Conservation (phyloP, 768 basidiomycete species). For the Xanthoconium stramineum region DNA sequence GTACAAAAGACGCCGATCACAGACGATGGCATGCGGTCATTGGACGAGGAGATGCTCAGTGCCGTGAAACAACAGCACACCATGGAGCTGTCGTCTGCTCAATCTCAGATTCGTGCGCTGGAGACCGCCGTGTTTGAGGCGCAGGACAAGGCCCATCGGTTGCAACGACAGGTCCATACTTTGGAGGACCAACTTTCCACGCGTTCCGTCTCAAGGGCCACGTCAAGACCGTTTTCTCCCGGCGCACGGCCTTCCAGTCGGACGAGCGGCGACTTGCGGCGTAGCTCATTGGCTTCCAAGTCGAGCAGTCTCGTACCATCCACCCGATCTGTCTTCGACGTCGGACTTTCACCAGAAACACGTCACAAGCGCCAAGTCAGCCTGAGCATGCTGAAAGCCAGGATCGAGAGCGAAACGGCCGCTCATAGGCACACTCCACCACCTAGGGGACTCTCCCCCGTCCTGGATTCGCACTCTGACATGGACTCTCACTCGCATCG, state of each 20-base stretch:
- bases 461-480: conserved; percentile 32
- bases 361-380: conserved; percentile 81
- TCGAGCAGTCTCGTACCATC: conserved; percentile 33
- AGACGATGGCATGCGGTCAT: conserved; percentile 44
- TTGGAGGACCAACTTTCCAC: conserved; percentile 65
- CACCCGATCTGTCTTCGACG: conserved; percentile 63
- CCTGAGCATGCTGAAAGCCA: conserved; percentile 85
- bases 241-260: conserved; percentile 43
- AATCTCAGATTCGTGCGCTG: conserved; percentile 73
- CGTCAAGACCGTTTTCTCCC: conserved; percentile 47
- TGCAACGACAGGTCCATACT: conserved; percentile 63
- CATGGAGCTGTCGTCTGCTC: conserved; percentile 76
- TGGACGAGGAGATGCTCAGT: conserved; percentile 73
- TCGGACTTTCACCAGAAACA: conserved; percentile 68
- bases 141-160: conserved; percentile 60
- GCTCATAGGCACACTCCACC: conserved; percentile 44
- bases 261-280: conserved; percentile 38
- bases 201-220: conserved; percentile 41
- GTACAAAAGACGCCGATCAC: conserved; percentile 44
- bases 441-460: conserved; percentile 55
- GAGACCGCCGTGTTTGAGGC: conserved; percentile 73
- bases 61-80: conserved; percentile 70
- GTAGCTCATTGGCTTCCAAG: conserved; percentile 33
- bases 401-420: conserved; percentile 78
- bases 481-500: conserved; percentile 32